A percentile compares a stretch with the other conserved stretches of the same genome.
Conservation (phyloP, 495 filamentous ascomycete species). For the Chaetomium fimeti region DNA sequence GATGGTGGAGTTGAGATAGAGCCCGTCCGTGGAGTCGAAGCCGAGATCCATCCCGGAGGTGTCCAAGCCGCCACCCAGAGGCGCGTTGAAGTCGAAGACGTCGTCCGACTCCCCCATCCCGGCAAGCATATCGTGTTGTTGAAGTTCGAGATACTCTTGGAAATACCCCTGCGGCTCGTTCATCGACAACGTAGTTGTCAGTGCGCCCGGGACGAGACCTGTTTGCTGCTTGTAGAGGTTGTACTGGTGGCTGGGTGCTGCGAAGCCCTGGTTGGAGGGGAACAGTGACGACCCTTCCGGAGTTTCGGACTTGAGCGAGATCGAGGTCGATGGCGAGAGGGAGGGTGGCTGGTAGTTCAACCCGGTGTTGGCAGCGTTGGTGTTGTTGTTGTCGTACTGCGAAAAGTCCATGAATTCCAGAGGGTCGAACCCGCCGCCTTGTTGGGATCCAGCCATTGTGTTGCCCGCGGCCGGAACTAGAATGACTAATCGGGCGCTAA, state of each 20-base stretch:
- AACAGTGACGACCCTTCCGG: constrained; percentile 39
- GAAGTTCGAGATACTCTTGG: constrained; percentile 50
- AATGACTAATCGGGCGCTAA: neutral
- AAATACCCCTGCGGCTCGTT: constrained; percentile 57
- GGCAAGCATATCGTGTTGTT: constrained; percentile 34
- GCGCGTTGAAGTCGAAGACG: constrained; percentile 59
- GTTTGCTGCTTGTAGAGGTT: constrained; percentile 89
- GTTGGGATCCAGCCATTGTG: constrained; percentile 8
- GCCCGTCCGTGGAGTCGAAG: constrained; percentile 49
- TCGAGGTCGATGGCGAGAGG: constrained; percentile 29
- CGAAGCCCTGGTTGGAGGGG: constrained; percentile 55
- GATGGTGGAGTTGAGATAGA: constrained; percentile 60
- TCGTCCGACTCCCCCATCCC: constrained; percentile 47
- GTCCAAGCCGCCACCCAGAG: constrained; percentile 30
- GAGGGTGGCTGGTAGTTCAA: constrained; percentile 19
- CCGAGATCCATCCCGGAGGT: constrained; percentile 49
- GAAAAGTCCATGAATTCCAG: constrained; percentile 9
- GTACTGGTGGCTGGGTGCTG: constrained; percentile 88
- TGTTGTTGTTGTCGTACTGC: constrained; percentile 26
- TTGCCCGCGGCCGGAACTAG: neutral
- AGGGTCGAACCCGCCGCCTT: constrained; percentile 4
- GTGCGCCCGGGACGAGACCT: constrained; percentile 74
- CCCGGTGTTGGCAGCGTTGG: constrained; percentile 14
- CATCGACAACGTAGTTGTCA: constrained; percentile 67
- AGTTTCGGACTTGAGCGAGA: constrained; percentile 44